A percentile compares a stretch with the other conserved stretches of the same genome.
Evolutionary conservation across 257 asterid species (phyloP).

Genomic region (Avicennia marina): DNA sequence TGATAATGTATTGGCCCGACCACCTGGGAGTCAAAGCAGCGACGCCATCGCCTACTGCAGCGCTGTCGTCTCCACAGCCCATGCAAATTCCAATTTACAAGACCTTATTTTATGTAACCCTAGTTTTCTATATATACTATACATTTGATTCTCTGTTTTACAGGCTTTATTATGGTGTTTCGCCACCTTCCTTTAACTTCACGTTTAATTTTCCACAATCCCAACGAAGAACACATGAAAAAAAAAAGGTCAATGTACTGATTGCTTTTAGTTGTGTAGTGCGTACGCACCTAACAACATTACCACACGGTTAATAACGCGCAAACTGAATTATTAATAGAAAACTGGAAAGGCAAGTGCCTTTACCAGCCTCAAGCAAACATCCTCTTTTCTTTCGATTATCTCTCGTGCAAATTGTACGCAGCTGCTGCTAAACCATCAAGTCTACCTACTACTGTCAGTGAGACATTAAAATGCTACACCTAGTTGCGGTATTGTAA

Average conservation of each 20-base stretch:
- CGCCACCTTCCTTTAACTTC: conserved; percentile 42
- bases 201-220: conserved; percentile 46
- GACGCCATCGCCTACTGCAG: conserved; percentile 70
- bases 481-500: too few relatives aligned
- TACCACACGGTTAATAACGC: neutral
- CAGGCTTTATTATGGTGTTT: conserved; percentile 12
- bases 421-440: neutral
- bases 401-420: conserved; percentile 12
- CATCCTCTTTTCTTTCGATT: conserved; percentile 33
- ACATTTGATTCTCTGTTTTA: conserved; percentile 4
- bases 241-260: neutral
- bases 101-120: conserved; percentile 6
- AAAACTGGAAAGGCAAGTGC: conserved; percentile 3
- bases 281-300: conserved; percentile 20
- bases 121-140: too few relatives aligned
- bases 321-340: neutral
- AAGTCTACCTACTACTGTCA: neutral
- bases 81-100: conserved; percentile 57
- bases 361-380: conserved; percentile 55
- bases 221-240: conserved; percentile 41
- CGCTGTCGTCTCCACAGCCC: conserved; percentile 68
- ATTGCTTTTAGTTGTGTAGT: conserved; percentile 17
- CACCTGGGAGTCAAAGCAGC: conserved; percentile 60
- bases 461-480: too few relatives aligned
- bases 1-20: conserved; percentile 34